Base-by-base conservation (phyloP, 2,329 filamentous ascomycete genomes). In the Calonectria pseudoturangicola region DNA sequence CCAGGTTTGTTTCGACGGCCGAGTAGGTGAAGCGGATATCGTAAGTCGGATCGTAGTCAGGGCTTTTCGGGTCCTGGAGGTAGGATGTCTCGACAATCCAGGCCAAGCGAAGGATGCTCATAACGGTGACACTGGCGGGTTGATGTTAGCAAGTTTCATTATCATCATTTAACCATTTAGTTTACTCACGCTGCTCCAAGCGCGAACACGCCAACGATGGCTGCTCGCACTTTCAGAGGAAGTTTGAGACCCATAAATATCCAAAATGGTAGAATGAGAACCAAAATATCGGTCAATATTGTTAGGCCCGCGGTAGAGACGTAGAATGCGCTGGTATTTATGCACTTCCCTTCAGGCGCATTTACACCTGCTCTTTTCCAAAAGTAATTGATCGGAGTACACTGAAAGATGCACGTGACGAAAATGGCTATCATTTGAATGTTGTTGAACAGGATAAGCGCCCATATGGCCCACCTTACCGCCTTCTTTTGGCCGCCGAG, bases 171-270 rank as follows among this genome's bases (percentile, higher is more conserved):
- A 10, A n/a, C 13, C 21, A 21, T 25, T 10, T 21, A 21, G 10
- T 30, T 21, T n/a, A 82, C 83, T 81, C 74, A 85, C 83, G 83
- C 68, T 25, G 73, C 76, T 51, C 85, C 85, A 1, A 87, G 74
- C 27, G 82, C 72, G 71, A 87, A 87, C 13, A 87, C 82, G 25
- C 80, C 76, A 62, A 87, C 80, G 9, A 87, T 79, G 12, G 84
- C 85, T 33, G 83, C 75, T 71, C 86, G 84, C 16, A 83, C 80
- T 58, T 77, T 81, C 16, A 74, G 77, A 7, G 81, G 81, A 68
- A 87, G 82, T 60, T 84, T 85, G 18, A 87, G 76, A 12, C 81
- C 81, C 58, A 83, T 64, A 71, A 87, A 87, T 45, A 86, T 85
- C 74, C 80, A 83, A 51, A 86, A 81, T 0, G 86, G 86, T 18